Evolutionary conservation across 1,284 basidiomycete species (phyloP), one percentile per base, ranked within the genome.

Genomic region (Golubevia sp.): DNA sequence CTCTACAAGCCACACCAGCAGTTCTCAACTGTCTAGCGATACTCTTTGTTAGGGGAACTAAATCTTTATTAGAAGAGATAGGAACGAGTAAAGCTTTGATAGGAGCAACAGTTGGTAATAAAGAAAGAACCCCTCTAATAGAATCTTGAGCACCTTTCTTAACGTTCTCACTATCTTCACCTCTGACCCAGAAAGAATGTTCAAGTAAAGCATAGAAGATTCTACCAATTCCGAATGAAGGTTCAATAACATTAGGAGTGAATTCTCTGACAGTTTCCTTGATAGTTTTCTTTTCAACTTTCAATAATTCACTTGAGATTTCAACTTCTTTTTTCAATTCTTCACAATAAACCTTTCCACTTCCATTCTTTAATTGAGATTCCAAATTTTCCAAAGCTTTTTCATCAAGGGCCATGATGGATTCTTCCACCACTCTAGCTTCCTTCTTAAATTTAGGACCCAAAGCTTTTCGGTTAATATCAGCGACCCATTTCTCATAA

Each of bases 391-490:
- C 71, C 23, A 83, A 74, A 62, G 62, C 58, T 49, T 67, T 70
- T 64, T 82, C 74, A 60, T 74, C 71, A 64, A 82, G 67, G 52
- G 62, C 70, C 26, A 74, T 63, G 53, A 83, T 77, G 5, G 77
- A 70, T 63, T 83, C 81, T 59, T 83, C 81, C 20, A 82, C 77
- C 1, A 68, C 55, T 70, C 79, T 80, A 62, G 81, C 81, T 21
- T 82, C 77, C 67, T 83, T 83, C 66, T 82, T 83, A 61, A 83
- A 82, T 55, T 70, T 64, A 61, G 79, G 79, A 6, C 81, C 81
- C 11, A 83, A 64, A 58, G 66, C 67, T 70, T 82, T 83, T 63
- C 72, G 74, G 68, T 80, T 71, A 30, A 82, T 67, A 0, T 65
- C 66, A 27, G 79, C 64, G 27, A 82, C 76, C n/a, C 70, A 66